Percentiles rank a stretch among this genome's conserved stretches.
These are phyloP conservation scores for Termitomyces sp. DNA, from an alignment of 768 basidiomycete species.

Conservation along the genomic window DNA sequence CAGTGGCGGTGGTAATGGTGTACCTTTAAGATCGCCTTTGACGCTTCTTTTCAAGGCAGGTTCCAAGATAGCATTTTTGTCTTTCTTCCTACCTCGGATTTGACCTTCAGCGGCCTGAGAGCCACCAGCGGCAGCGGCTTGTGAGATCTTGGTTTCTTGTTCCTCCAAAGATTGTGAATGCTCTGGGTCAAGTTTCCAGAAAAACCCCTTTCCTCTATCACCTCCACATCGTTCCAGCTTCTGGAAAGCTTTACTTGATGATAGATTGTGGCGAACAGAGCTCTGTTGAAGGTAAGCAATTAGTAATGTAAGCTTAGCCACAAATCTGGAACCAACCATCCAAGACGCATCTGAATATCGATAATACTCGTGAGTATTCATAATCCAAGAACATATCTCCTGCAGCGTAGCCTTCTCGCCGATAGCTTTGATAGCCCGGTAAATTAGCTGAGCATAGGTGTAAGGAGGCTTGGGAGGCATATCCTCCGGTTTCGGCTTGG, in stretches of 20 bases:
- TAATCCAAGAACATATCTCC: slow-evolving; percentile 91
- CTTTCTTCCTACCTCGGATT: slow-evolving; percentile 51
- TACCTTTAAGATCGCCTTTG: slow-evolving; percentile 57
- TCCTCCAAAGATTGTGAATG: slow-evolving; percentile 67
- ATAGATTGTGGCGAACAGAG: slow-evolving; percentile 94
- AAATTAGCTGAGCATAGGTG: slow-evolving; percentile 91
- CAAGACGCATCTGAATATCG: slow-evolving; percentile 83
- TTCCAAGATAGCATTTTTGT: slow-evolving; percentile 49
- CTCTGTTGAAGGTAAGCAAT: slow-evolving; percentile 43
- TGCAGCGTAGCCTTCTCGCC: slow-evolving; percentile 87
- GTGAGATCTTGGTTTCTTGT: slow-evolving; percentile 55
- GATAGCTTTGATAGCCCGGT: slow-evolving; percentile 79
- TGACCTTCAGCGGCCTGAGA: slow-evolving; percentile 25
- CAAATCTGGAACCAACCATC: slow-evolving; percentile 61
- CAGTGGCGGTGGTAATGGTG: slow-evolving; percentile 62
- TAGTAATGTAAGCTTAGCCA: background rate
- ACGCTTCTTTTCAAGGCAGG: slow-evolving; percentile 69
- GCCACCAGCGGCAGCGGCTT: slow-evolving; percentile 28
- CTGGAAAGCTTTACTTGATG: slow-evolving; percentile 86
- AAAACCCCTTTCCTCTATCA: slow-evolving; percentile 87
- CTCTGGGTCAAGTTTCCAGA: slow-evolving; percentile 87
- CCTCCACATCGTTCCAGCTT: slow-evolving; percentile 85
- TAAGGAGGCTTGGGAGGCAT: slow-evolving; percentile 87
- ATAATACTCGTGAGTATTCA: slow-evolving; percentile 88
- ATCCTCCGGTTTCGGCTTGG: slow-evolving; percentile 59